Conservation (phyloP, 306 rosid genomes). For the Inga laurina region DNA sequence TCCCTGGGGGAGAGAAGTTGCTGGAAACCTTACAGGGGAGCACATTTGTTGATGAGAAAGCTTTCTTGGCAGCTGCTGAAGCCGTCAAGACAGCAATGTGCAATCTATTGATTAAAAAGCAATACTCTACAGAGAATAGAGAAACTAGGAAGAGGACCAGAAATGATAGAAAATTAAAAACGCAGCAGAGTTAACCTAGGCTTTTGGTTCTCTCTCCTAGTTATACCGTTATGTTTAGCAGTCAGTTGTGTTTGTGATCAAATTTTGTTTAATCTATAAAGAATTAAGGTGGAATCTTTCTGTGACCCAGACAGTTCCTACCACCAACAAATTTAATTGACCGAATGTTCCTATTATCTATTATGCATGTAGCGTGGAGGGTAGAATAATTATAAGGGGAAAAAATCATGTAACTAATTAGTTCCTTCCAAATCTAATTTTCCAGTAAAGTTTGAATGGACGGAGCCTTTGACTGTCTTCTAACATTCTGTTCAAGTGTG, state of each 20-base stretch:
- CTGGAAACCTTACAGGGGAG: constrained; percentile 83
- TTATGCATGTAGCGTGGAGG: neutral
- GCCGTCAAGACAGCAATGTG: constrained; percentile 89
- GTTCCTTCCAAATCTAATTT: neutral
- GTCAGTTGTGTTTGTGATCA: neutral
- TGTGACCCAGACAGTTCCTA: constrained; percentile 21
- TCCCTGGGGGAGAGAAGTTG: constrained; percentile 69
- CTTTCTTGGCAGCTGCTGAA: constrained; percentile 74
- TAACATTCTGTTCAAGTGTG: neutral
- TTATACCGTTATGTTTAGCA: constrained; percentile 24
- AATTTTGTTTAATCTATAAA: constrained; percentile 29
- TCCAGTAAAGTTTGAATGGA: neutral
- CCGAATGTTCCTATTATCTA: neutral
- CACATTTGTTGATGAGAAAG: constrained; percentile 55
- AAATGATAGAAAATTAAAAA: constrained; percentile 76
- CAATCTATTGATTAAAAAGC: constrained; percentile 81
- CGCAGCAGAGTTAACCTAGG: constrained; percentile 20
- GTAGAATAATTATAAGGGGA: neutral
- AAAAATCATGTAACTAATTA: neutral
- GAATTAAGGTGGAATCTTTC: constrained; percentile 14
- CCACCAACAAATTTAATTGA: neutral
- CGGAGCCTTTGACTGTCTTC: neutral
- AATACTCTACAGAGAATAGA: constrained; percentile 70
- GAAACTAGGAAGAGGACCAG: constrained; percentile 83
- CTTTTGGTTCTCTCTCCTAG: neutral